Evolutionary conservation across 768 basidiomycete species (phyloP), one percentile per base, ranked within the genome.

Genomic region (Auriscalpium orientale): DNA sequence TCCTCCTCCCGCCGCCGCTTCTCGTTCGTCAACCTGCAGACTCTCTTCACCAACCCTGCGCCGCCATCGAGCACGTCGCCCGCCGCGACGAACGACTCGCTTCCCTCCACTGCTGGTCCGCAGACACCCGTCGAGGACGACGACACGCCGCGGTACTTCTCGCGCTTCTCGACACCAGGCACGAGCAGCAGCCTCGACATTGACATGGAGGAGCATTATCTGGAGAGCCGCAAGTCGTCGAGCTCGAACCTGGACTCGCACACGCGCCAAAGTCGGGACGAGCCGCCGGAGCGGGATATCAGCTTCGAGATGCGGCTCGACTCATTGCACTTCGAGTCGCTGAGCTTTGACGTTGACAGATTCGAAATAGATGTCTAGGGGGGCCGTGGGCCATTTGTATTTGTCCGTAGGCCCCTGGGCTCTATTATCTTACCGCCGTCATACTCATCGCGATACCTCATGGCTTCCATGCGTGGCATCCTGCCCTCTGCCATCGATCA

Each of bases 311-410:
- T 86, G 84, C 73, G 70, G 38, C 79, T 89, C 13, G 83, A 87
- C 64, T 87, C 87, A 35, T 72, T 89, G 53, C 84, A 86, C 65
- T 89, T 89, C 65, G 87, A 89, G 60, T 74, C 79, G 1, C 61
- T 89, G 46, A 85, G 83, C 53, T 85, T 89, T 54, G 84, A 89
- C 65, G 75, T 77, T 22, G 79, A 83, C 59, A 74, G 73, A 43
- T 84, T 86, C 65, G 58, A 67, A 53, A 38, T 70, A 11, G 33
- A 44, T 20, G 34, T 52, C 60, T 44, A 61, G 59, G 68, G 62
- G 67, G 40, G 56, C 12, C 15, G 28, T 34, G 16, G 28, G 28
- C 28, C 28, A 28, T 7, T 28, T 28, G 28, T 28, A 28, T 28
- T 4, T 28, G 28, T 28, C 36, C 45, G 46, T 53, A 50, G 50